phyloP scores from a whole-genome alignment of 345 rosid genomes.

The Lagerstroemia speciosa region DNA sequence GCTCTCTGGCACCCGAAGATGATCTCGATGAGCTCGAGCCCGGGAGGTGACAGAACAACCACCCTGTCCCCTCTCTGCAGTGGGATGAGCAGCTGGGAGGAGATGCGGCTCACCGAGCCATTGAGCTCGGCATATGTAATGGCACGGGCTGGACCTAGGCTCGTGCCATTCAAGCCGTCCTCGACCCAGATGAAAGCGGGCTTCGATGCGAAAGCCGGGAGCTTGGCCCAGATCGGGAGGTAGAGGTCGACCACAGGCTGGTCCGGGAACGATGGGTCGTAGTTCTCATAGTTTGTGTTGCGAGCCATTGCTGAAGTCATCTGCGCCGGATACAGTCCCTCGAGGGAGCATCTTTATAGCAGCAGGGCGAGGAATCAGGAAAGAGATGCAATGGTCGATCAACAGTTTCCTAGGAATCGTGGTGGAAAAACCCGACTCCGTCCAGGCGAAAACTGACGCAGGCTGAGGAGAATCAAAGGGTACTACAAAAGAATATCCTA shows the following conservation, averaged over 20 bases:
- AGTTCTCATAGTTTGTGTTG: conserved; percentile 41
- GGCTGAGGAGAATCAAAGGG: not conserved
- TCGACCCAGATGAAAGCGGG: conserved; percentile 43
- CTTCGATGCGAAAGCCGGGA: conserved; percentile 35
- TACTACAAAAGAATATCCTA: conserved; percentile 9
- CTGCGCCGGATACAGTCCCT: not conserved
- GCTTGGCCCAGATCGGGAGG: conserved; percentile 45
- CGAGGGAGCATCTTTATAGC: not conserved
- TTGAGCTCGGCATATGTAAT: conserved; percentile 41
- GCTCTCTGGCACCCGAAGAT: conserved; percentile 55
- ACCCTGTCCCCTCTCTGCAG: conserved; percentile 34
- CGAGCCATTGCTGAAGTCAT: not conserved
- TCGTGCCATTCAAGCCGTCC: conserved; percentile 5
- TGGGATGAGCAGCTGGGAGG: conserved; percentile 16
- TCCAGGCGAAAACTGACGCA: not conserved
- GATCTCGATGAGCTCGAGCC: conserved; percentile 40
- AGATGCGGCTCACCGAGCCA: conserved; percentile 29
- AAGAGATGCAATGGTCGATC: not conserved
- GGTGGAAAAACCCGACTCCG: not conserved
- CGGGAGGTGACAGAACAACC: conserved; percentile 40
- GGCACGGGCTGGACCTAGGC: not conserved
- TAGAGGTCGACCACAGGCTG: conserved; percentile 52
- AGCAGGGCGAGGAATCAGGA: not conserved
- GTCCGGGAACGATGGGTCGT: conserved; percentile 50
- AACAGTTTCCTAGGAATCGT: not conserved